A percentile compares a stretch with the other conserved stretches of the same genome.
Conservation (phyloP, 192 early-diverging fungal genomes). For the Mortierella claussenii region DNA sequence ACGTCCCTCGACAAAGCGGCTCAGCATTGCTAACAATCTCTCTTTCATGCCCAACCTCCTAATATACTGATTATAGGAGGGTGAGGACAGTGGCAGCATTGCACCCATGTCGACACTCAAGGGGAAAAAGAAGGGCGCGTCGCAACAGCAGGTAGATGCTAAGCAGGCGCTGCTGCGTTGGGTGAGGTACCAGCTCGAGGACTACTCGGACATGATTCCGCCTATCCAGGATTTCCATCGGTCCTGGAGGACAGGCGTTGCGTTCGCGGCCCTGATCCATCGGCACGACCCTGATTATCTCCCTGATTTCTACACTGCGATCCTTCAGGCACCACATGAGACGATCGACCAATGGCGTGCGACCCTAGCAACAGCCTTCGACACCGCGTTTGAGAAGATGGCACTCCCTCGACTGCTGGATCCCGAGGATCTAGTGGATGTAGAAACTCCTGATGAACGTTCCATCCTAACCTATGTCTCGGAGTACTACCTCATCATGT, state of each 20-base stretch:
- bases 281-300: conserved; percentile 55
- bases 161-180: conserved; percentile 62
- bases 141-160: conserved; percentile 54
- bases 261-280: conserved; percentile 62
- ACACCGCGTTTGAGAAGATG: conserved; percentile 55
- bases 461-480: conserved; percentile 65
- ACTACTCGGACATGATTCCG: conserved; percentile 61
- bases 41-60: background rate
- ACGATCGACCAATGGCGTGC: conserved; percentile 50
- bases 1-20: too few species aligned
- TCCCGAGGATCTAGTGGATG: conserved; percentile 58
- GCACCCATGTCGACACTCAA: background rate
- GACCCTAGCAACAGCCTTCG: conserved; percentile 53
- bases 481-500: conserved; percentile 65
- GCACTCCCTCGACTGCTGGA: conserved; percentile 54
- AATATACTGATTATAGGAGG: conserved; percentile 13
- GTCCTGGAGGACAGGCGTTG: conserved; percentile 62
- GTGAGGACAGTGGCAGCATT: conserved; percentile 13
- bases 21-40: too few species aligned
- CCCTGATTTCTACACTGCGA: conserved; percentile 53
- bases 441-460: conserved; percentile 63
- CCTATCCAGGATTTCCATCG: conserved; percentile 61
- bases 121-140: conserved; percentile 36
- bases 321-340: conserved; percentile 45
- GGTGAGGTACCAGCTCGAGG: conserved; percentile 62